Base-by-base conservation (phyloP, 176 grass and related monocot genomes). In the Coix lacrymajobi region DNA sequence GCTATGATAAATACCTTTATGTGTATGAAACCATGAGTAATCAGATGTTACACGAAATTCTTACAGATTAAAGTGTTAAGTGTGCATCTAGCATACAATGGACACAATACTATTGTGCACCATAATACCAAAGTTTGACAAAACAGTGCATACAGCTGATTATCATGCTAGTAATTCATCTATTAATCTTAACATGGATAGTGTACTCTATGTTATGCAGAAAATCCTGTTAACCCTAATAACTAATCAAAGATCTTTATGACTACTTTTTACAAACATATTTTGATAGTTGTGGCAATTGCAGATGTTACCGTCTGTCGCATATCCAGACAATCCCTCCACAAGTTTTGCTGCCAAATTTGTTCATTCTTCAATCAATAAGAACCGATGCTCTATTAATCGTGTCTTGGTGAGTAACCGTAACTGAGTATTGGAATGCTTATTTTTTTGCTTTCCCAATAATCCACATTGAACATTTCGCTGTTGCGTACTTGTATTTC, bases 311-410 rank as follows among this genome's bases (percentile, higher is more conserved):
- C 96, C 96, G 11, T 88, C 91, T 69, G 93, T 89, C 61, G 96
- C 96, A 45, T 93, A 96, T 86, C 86, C 93, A 20, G 93, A 99
- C 43, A 99, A 96, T 68, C 91, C 96, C 14, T 99, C 96, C 7
- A 92, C 91, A 88, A 99, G 96, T 87, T 96, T 90, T 93, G 80
- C 96, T 70, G 89, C 91, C 81, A 99, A 99, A 92, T 99, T 99
- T 85, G 96, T 99, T 34, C 96, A 99, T 87, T 94, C 92, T 43
- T 99, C 96, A 40, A 99, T 94, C 71, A 99, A 99, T 58, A 99
- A 99, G 89, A 99, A 99, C 78, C 87, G 92, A 44, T 99, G 96
- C 84, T 93, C 96, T 73, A 99, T 99, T 76, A 99, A 99, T 82
- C 84, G 91, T 12, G 96, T 99, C 31, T 66, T 99, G 93, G 96